A percentile compares a stretch with the other conserved stretches of the same genome.
phyloP scores from a whole-genome alignment of 352 stramenopile genomes.

The Phytophthora melonis region DNA sequence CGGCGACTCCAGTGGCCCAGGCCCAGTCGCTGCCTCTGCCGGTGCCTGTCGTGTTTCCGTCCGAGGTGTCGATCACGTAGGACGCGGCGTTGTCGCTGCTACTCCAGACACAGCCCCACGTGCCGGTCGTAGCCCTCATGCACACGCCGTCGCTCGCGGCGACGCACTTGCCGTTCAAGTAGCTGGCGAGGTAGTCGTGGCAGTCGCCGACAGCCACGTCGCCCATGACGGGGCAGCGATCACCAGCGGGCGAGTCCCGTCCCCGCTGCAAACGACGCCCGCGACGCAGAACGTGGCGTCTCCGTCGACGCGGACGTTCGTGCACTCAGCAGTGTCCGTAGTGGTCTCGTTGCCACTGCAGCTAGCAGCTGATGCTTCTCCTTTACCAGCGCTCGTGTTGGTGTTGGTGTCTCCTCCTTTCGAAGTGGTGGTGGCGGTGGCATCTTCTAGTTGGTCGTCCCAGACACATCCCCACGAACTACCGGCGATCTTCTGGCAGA shows the following conservation, averaged over 20 bases:
- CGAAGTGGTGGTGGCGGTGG: not conserved
- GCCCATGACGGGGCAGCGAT: constrained; percentile 58
- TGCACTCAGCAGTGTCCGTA: constrained; percentile 32
- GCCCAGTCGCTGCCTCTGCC: not conserved
- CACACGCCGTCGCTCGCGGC: constrained; percentile 51
- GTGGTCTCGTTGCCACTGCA: constrained; percentile 1
- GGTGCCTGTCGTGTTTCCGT: not conserved
- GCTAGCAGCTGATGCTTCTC: constrained; percentile 1
- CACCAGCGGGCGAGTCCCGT: constrained; percentile 43
- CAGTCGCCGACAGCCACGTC: constrained; percentile 60
- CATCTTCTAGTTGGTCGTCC: constrained; percentile 12
- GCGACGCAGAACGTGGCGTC: constrained; percentile 72
- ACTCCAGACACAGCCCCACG: constrained; percentile 64
- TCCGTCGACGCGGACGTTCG: constrained; percentile 57
- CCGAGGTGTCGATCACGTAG: constrained; percentile 21
- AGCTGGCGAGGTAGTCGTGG: constrained; percentile 55
- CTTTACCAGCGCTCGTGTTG: not conserved
- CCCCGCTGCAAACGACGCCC: constrained; percentile 59
- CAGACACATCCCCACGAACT: constrained; percentile 41
- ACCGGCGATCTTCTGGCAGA: constrained; percentile 25
- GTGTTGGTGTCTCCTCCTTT: not conserved
- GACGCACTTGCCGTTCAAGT: constrained; percentile 51
- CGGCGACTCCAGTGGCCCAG: constrained; percentile 3
- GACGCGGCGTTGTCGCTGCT: constrained; percentile 14
- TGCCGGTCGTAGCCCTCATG: constrained; percentile 57